Conservation (phyloP, 805 yeast species). For the Wickerhamomyces chambardii region DNA sequence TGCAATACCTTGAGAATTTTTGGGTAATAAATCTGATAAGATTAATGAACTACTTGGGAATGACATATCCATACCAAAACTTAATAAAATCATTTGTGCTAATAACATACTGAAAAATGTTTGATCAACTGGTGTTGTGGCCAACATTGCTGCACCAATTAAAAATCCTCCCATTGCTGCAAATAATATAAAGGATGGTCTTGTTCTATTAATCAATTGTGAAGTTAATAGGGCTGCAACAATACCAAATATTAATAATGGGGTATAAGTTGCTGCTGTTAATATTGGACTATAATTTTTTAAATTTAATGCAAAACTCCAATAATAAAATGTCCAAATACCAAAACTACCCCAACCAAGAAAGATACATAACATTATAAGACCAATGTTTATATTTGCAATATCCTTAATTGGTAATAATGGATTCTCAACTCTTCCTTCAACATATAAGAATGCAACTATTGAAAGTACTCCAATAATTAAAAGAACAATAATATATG, state of each 20-base stretch:
- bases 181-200: conserved; percentile 41
- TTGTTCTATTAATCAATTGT: conserved; percentile 31
- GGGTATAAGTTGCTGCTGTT: conserved; percentile 35
- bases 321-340: conserved; percentile 58
- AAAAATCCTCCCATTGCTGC: conserved; percentile 45
- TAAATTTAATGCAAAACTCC: conserved; percentile 39
- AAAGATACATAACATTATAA: conserved; percentile 41
- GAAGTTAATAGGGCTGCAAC: conserved; percentile 48
- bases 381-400: conserved; percentile 32
- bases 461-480: conserved; percentile 38
- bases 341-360: conserved; percentile 80
- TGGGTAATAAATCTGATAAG: conserved; percentile 49
- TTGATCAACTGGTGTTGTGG: conserved; percentile 50
- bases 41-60: conserved; percentile 69
- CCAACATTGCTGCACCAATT: conserved; percentile 42
- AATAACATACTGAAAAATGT: conserved; percentile 50
- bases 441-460: conserved; percentile 37
- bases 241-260: conserved; percentile 43
- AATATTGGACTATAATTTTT: conserved; percentile 38
- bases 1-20: conserved; percentile 67
- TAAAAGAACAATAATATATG: conserved; percentile 50
- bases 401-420: conserved; percentile 39
- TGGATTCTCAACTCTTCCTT: conserved; percentile 36
- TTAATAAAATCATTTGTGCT: conserved; percentile 43
- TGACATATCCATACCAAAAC: conserved; percentile 73